Evolutionary conservation across 257 asterid species (phyloP).

Genomic region (Echites panduratus): DNA sequence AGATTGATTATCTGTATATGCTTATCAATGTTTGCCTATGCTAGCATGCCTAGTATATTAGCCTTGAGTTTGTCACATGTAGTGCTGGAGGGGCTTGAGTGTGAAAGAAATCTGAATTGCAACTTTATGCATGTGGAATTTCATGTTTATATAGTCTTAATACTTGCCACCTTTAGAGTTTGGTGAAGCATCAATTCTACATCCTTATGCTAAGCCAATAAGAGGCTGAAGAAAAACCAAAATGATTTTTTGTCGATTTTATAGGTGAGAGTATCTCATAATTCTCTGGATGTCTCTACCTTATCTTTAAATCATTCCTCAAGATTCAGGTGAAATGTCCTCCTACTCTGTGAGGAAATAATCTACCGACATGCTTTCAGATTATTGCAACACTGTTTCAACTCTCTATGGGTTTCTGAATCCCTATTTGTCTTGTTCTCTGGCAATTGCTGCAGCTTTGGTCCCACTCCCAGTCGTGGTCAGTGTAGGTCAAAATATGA

Average conservation of each 20-base stretch:
- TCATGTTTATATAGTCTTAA: not conserved
- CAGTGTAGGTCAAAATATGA: not conserved
- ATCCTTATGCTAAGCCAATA: not conserved
- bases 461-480: not conserved
- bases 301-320: not conserved
- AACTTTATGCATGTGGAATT: not conserved
- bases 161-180: not conserved
- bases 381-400: not conserved
- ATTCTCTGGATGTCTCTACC: conserved; percentile 6
- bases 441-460: not conserved
- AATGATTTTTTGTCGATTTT: not conserved
- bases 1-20: not conserved
- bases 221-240: not conserved
- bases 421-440: not conserved
- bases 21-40: not conserved
- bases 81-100: not conserved
- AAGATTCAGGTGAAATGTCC: not conserved
- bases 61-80: not conserved
- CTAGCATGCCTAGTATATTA: not conserved
- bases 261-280: not conserved
- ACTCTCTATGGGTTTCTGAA: not conserved
- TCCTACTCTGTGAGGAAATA: not conserved
- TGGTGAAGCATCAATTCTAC: conserved; percentile 1
- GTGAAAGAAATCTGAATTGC: not conserved
- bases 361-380: not conserved